Conservation (phyloP, 2,329 filamentous ascomycete genomes). For the Fusarium sp. region DNA sequence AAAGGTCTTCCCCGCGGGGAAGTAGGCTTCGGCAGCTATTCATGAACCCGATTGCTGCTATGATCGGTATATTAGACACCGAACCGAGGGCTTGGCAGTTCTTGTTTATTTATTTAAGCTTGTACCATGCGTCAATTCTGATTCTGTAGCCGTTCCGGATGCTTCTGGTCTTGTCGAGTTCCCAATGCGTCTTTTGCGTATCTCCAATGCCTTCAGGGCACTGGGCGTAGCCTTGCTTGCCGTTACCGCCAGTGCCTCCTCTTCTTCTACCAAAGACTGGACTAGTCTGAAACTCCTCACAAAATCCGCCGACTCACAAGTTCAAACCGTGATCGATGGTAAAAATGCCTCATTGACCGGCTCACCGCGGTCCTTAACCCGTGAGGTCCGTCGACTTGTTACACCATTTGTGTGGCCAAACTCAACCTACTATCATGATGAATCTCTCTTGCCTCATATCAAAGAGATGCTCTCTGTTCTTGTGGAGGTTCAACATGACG, state of each 20-base stretch:
- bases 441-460: constrained; percentile 2
- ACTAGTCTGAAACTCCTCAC: constrained; percentile 16
- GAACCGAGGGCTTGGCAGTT: constrained; percentile 25
- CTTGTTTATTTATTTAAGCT: constrained; percentile 2
- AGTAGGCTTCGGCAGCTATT: not conserved
- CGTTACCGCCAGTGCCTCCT: not conserved
- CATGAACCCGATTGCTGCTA: not conserved
- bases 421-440: constrained; percentile 17
- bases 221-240: not conserved
- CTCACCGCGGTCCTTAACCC: constrained; percentile 7
- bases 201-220: not conserved
- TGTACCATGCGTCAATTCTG: fast-evolving
- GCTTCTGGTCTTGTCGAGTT: fast-evolving
- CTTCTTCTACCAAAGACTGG: not conserved
- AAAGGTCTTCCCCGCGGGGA: constrained; percentile 6
- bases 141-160: too few species aligned
- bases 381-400: constrained; percentile 11
- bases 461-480: constrained; percentile 12
- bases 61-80: constrained; percentile 11
- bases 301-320: not conserved
- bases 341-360: constrained; percentile 14
- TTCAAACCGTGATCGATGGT: not conserved
- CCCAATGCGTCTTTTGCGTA: not conserved
- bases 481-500: not conserved
- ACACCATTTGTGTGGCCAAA: constrained; percentile 21